Conservation (phyloP, 2,329 filamentous ascomycete species). For the Colletotrichum scovillei region DNA sequence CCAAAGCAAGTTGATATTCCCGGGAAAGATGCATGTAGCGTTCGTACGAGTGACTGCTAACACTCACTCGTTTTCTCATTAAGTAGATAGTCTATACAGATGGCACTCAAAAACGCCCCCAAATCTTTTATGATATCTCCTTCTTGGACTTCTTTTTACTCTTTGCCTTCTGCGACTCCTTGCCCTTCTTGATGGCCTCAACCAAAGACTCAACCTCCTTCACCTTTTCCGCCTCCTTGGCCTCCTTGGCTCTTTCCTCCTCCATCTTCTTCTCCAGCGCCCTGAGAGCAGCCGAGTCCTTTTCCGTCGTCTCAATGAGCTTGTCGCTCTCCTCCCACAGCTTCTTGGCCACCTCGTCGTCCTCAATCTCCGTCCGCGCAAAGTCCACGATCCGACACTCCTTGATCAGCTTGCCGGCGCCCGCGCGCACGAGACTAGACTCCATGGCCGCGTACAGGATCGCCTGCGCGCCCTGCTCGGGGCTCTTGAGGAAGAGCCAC, state of each 20-base stretch:
- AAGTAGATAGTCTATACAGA: not conserved
- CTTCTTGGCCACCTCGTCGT: constrained; percentile 83
- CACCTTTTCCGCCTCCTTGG: constrained; percentile 44
- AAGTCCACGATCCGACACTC: constrained; percentile 85
- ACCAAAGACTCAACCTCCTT: constrained; percentile 53
- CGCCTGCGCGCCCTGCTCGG: constrained; percentile 85
- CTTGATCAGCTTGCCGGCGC: constrained; percentile 82
- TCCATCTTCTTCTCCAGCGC: constrained; percentile 51
- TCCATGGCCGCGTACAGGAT: constrained; percentile 91
- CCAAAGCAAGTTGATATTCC: too few relatives aligned
- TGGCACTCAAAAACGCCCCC: not conserved
- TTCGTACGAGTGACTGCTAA: not conserved
- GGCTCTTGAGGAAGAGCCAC: constrained; percentile 90
- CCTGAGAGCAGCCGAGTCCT: constrained; percentile 74
- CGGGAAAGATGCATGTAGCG: too few relatives aligned
- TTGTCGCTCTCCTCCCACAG: constrained; percentile 92
- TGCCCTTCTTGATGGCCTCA: constrained; percentile 54
- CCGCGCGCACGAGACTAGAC: constrained; percentile 66
- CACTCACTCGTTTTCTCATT: not conserved
- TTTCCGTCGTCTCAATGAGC: constrained; percentile 85
- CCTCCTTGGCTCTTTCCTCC: constrained; percentile 48
- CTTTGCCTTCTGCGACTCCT: constrained; percentile 39
- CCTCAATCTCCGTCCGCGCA: constrained; percentile 77
- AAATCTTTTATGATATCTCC: constrained; percentile 29
- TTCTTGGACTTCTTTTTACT: constrained; percentile 46